phyloP scores from a whole-genome alignment of 116 monocot species.

The Trichopus zeylanicus region DNA sequence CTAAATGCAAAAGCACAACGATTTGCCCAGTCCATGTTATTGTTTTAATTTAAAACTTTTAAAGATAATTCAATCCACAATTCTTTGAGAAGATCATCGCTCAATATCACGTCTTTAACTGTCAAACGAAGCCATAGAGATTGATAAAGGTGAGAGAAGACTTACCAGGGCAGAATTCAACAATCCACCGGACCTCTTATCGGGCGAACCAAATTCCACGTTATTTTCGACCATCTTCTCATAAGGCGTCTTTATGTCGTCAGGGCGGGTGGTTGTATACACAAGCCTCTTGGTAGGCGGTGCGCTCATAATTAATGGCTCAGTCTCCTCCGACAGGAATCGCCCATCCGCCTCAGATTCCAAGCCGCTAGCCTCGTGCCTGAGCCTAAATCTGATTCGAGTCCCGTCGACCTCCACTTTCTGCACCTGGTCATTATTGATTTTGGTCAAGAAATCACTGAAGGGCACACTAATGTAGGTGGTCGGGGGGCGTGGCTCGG shows the following conservation, averaged over 20 bases:
- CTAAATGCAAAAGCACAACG: too few species aligned
- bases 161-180: conserved; percentile 89
- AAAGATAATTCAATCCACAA: too few species aligned
- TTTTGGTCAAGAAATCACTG: conserved; percentile 90
- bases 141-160: background rate
- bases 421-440: conserved; percentile 72
- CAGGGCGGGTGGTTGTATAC: conserved; percentile 81
- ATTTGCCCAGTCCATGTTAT: too few species aligned
- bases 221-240: conserved; percentile 98
- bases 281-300: conserved; percentile 65
- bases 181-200: conserved; percentile 87
- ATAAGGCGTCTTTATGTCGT: conserved; percentile 94
- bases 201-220: conserved; percentile 97
- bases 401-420: conserved; percentile 99
- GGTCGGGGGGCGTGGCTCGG: conserved; percentile 42
- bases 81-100: too few species aligned
- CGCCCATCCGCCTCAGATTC: conserved; percentile 20
- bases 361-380: conserved; percentile 12
- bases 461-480: conserved; percentile 77
- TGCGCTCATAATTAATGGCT: conserved; percentile 38
- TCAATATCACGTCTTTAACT: too few species aligned
- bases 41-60: too few species aligned
- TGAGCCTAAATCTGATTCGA: conserved; percentile 76
- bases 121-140: too few species aligned
- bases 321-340: conserved; percentile 37